A percentile compares a stretch with the other conserved stretches of the same genome.
These are phyloP conservation scores for Gossypium ekmanianum DNA, from an alignment of 345 rosid genomes.

Conservation along the genomic window DNA sequence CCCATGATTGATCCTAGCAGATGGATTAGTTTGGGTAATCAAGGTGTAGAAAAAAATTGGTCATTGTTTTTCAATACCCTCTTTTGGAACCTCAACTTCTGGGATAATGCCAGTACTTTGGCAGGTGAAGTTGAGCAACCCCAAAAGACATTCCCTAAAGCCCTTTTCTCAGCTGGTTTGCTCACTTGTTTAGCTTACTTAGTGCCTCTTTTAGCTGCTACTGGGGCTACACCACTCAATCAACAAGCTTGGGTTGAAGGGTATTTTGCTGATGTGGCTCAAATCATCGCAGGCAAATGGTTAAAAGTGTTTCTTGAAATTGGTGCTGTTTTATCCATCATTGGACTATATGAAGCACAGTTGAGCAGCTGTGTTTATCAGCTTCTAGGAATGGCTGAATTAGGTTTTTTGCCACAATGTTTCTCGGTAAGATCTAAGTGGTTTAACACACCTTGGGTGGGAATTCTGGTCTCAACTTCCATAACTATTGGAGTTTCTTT, in stretches of 20 bases:
- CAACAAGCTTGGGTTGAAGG: conserved; percentile 63
- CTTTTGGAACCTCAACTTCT: conserved; percentile 73
- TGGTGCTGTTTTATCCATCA: conserved; percentile 62
- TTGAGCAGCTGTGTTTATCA: conserved; percentile 70
- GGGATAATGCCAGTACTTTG: conserved; percentile 61
- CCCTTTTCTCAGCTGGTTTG: conserved; percentile 46
- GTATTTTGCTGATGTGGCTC: conserved; percentile 52
- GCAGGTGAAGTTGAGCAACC: conserved; percentile 67
- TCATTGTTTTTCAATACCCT: conserved; percentile 57
- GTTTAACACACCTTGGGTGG: conserved; percentile 47
- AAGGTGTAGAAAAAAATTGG: conserved; percentile 57
- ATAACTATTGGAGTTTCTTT: conserved; percentile 23
- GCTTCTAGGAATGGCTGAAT: conserved; percentile 58
- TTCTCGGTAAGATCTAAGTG: conserved; percentile 36
- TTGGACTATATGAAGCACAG: conserved; percentile 82
- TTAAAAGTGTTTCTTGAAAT: conserved; percentile 59
- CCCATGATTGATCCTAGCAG: conserved; percentile 48
- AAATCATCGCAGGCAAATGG: conserved; percentile 77
- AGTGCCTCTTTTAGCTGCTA: conserved; percentile 56
- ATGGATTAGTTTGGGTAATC: conserved; percentile 58
- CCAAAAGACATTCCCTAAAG: conserved; percentile 43
- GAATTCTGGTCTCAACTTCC: conserved; percentile 33
- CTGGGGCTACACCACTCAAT: conserved; percentile 57
- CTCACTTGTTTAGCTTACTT: conserved; percentile 51
- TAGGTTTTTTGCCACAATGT: conserved; percentile 42